These are phyloP conservation scores for Calonectria leucothoes DNA, from an alignment of 2,329 filamentous ascomycete species.

Conservation along the genomic window DNA sequence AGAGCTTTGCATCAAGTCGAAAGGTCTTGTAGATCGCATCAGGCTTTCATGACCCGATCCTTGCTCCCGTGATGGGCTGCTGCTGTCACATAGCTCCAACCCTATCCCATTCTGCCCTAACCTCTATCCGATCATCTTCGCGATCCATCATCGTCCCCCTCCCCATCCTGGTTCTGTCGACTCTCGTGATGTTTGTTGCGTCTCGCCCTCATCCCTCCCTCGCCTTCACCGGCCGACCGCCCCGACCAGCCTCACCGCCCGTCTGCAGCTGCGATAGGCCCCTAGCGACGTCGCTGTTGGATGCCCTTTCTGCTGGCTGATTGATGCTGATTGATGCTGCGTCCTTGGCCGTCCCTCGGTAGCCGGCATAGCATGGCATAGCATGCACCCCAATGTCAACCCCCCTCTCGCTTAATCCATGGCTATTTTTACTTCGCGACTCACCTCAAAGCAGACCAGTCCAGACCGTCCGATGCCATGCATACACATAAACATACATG, in stretches of 20 bases:
- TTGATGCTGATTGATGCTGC: slow-evolving; percentile 22
- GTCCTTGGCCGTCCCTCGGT: slow-evolving; percentile 6
- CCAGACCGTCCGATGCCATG: slow-evolving; percentile 17
- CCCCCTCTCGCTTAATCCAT: slow-evolving; percentile 2
- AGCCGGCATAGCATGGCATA: neutral
- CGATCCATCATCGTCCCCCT: neutral
- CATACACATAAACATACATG: slow-evolving; percentile 5
- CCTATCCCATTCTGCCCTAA: slow-evolving; percentile 2
- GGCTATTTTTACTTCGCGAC: slow-evolving; percentile 20
- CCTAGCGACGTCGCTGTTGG: slow-evolving; percentile 6
- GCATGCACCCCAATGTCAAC: neutral
- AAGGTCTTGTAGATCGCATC: slow-evolving; percentile 12
- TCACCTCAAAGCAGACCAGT: slow-evolving; percentile 10
- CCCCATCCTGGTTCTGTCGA: neutral
- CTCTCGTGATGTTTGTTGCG: slow-evolving; percentile 6
- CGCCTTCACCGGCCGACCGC: slow-evolving; percentile 25
- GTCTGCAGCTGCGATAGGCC: slow-evolving; percentile 33
- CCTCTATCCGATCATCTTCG: neutral
- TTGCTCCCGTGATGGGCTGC: neutral
- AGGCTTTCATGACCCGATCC: slow-evolving; percentile 4
- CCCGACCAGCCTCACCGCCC: slow-evolving; percentile 33
- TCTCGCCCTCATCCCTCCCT: slow-evolving; percentile 3
- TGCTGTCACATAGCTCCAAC: neutral
- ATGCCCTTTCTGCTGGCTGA: slow-evolving; percentile 10
- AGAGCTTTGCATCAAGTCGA: slow-evolving; percentile 12